Evolutionary conservation across 495 filamentous ascomycete species (phyloP).

Genomic region (Aspergillus campestris): DNA sequence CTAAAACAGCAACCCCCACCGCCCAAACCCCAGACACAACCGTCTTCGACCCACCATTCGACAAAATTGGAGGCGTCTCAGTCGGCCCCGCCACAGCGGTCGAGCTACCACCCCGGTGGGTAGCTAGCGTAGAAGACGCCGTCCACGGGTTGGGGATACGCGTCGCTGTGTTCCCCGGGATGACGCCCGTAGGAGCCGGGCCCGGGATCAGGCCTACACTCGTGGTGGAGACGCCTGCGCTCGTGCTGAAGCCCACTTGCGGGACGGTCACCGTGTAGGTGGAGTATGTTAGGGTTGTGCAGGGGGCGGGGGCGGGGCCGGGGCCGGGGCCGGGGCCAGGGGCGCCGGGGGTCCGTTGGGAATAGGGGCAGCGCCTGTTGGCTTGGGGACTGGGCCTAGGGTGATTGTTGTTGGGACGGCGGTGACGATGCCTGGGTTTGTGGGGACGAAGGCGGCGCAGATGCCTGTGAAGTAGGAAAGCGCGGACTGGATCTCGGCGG

Average conservation of each 20-base stretch:
- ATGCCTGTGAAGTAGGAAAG: conserved; percentile 85
- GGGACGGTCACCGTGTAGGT: conserved; percentile 63
- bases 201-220: conserved; percentile 17
- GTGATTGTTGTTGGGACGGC: conserved; percentile 55
- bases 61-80: too few relatives aligned
- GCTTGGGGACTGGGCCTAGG: conserved; percentile 34
- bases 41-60: too few relatives aligned
- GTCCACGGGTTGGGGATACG: conserved; percentile 8
- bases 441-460: conserved; percentile 63
- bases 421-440: conserved; percentile 82
- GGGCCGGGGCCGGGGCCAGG: conserved; percentile 25
- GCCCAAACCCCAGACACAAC: too few relatives aligned
- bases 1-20: too few relatives aligned
- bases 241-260: conserved; percentile 63
- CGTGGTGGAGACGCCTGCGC: conserved; percentile 22
- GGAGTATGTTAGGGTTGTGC: conserved; percentile 55
- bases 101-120: not conserved
- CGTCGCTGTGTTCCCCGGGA: not conserved
- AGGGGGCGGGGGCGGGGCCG: conserved; percentile 30
- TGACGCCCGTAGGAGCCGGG: conserved; percentile 6
- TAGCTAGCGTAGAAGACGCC: not conserved
- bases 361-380: conserved; percentile 22
- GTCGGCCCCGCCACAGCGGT: too few relatives aligned
- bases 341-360: conserved; percentile 37
- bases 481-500: conserved; percentile 58